Base-by-base conservation (phyloP, 768 basidiomycete species). In the Tricholoma sp. region DNA sequence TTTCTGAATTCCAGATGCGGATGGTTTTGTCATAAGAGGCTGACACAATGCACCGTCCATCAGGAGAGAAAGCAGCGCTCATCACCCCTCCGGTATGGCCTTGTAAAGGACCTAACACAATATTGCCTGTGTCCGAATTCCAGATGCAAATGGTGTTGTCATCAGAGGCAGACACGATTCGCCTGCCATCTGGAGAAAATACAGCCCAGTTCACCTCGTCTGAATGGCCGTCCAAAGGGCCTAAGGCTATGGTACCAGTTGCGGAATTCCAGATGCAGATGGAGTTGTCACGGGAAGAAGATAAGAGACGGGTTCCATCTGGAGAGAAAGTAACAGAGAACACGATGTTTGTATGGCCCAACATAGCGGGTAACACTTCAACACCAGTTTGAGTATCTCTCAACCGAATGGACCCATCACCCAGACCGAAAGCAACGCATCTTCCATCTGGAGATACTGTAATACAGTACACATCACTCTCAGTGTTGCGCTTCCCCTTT, bases 201-300 rank as follows among this genome's bases (percentile, higher is more conserved):
- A 29, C 37, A 41, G 61, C 58, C 16, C 50, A 58, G 19, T 10
- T 18, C 14, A 65, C 58, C 2, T 6, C 6, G 31, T 32, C 39
- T 5, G 11, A 45, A 52, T 63, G 58, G 3, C 58, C 58, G 12
- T n/a, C 2, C 43, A 61, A 12, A 34, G 49, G 57, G 18, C 4
- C 18, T 9, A 4, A 14, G 22, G 56, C 54, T 12, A 19, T 16
- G 14, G 50, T n/a, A 0, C 63, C 61, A 12, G 58, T 61, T 14
- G 54, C 8, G 27, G 39, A 52, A 58, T 63, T 58, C 63, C 63
- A 66, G n/a, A 64, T 21, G 8, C 59, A 51, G 14, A 66, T 51
- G 8, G 59, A 60, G 7, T 19, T 16, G 32, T 66, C 56, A 11
- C 8, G 4, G 3, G 54, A 60, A 3, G 56, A 61, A n/a, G 63